Base-by-base conservation (phyloP, 257 asterid species). In the Handroanthus guayacan region DNA sequence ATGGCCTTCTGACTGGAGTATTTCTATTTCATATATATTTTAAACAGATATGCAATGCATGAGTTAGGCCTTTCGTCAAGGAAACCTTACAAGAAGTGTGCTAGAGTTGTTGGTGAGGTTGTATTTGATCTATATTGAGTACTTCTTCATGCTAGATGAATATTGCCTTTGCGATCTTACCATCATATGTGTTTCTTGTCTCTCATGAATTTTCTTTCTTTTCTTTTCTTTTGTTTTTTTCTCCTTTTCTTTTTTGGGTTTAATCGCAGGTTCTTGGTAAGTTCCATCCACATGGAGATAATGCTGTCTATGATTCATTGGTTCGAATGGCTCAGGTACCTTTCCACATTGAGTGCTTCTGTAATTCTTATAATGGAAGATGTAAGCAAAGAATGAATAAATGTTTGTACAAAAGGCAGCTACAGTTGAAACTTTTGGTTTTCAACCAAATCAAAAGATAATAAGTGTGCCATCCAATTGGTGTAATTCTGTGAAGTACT, bases 101-200 rank as follows among this genome's bases (percentile, higher is more conserved):
- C 99, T 34, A 89, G 99, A 88, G 98, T 95, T 75, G 99, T 95
- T 72, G 97, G 99, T 45, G 99, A 95, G 99, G 99, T 91, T 83
- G 88, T 78, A 70, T 72, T 75, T 67, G 64, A 67, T 81, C 76
- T 62, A 51, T 77, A 60, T 31, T 62, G 55, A 39, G 63, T 71
- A 56, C 50, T 70, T 70, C 18, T 41, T 36, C 45, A 18, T 38
- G 52, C 17, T 41, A 47, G 61, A 31, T 60, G n/a, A 37, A 69
- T 72, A 56, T 14, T 58, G 5, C 64, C 37, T 34, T 66, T 31
- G 75, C 72, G 62, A 34, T 64, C 18, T 11, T 60, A 25, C 31
- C 67, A 25, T 37, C 51, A 6, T 31, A 7, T 25, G 36, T 41
- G 10, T 55, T 60, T 65, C 44, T 68, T 34, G 47, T 57, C 64